These are phyloP conservation scores for Sugiyamaella valdiviana DNA, from an alignment of 805 yeast species.

Conservation along the genomic window DNA sequence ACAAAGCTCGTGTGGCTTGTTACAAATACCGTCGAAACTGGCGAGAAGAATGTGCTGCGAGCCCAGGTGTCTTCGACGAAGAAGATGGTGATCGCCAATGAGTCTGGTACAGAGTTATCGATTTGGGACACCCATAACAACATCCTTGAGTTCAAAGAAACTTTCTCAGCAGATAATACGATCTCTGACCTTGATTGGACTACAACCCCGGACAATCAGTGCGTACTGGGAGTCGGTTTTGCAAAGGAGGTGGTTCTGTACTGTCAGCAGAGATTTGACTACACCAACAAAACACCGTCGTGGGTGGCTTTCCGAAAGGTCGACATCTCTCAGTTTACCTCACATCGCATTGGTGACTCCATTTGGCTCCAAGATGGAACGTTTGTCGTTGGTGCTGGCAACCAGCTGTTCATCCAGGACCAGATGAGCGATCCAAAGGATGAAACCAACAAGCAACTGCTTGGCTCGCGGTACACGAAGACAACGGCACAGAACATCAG, in stretches of 20 bases:
- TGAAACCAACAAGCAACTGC: conserved; percentile 44
- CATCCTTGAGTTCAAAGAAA: conserved; percentile 55
- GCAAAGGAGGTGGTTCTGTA: conserved; percentile 52
- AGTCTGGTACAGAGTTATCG: conserved; percentile 43
- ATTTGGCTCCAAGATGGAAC: conserved; percentile 78
- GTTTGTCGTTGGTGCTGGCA: conserved; percentile 80
- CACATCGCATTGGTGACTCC: conserved; percentile 82
- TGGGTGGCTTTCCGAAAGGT: conserved; percentile 70
- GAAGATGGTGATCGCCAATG: conserved; percentile 69
- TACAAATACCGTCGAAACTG: conserved; percentile 48
- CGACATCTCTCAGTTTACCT: conserved; percentile 63
- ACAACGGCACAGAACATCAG: conserved; percentile 13
- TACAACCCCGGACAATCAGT: conserved; percentile 54
- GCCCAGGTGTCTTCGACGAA: conserved; percentile 71
- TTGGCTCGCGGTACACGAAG: conserved; percentile 44
- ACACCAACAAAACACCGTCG: conserved; percentile 72
- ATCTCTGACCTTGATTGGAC: conserved; percentile 88
- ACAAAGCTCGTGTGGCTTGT: conserved; percentile 46
- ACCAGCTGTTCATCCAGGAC: conserved; percentile 80
- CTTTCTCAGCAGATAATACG: conserved; percentile 27
- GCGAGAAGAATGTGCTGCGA: conserved; percentile 44
- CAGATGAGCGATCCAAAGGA: conserved; percentile 54
- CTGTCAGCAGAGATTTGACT: conserved; percentile 82
- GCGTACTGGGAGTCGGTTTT: conserved; percentile 78
- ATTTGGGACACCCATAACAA: conserved; percentile 77